Percentiles rank a stretch among this genome's conserved stretches.
phyloP scores from a whole-genome alignment of 1,284 basidiomycete species.

The Bjerkandera adusta region DNA sequence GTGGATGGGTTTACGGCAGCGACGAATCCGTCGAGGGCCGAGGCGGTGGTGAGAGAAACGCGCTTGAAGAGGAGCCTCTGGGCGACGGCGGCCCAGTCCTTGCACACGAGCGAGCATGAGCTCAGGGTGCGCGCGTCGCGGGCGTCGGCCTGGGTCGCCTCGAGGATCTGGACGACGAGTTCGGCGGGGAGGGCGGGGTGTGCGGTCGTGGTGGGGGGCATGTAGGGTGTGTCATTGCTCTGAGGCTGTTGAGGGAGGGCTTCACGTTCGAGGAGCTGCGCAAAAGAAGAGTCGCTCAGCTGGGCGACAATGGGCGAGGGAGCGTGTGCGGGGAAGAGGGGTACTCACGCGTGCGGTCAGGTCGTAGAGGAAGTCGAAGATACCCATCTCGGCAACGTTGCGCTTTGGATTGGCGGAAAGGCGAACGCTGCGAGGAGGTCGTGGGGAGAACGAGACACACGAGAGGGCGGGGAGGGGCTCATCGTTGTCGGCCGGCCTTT shows the following conservation, averaged over 20 bases:
- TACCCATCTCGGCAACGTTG: conserved; percentile 14
- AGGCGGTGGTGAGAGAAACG: conserved; percentile 50
- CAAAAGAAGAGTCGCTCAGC: neutral
- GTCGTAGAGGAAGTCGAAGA: conserved; percentile 8
- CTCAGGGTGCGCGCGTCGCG: conserved; percentile 43
- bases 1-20: conserved; percentile 46
- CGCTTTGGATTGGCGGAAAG: too few species aligned
- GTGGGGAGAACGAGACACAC: too few species aligned
- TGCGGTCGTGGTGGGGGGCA: neutral
- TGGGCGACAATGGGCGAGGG: neutral
- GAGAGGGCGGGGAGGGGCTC: too few species aligned
- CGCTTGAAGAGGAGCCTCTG: conserved; percentile 63
- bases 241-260: neutral
- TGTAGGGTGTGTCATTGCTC: neutral
- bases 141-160: conserved; percentile 44
- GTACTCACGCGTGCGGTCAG: conserved; percentile 8
- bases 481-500: too few species aligned
- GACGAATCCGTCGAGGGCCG: conserved; percentile 52
- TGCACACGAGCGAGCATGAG: conserved; percentile 59
- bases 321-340: conserved; percentile 2
- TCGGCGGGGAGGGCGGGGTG: conserved; percentile 49
- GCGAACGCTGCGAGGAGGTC: too few species aligned
- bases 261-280: conserved; percentile 4
- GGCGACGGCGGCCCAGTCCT: conserved; percentile 56
- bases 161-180: conserved; percentile 59